A percentile compares a stretch with the other conserved stretches of the same genome.
phyloP scores from a whole-genome alignment of 371 early-diverging fungal genomes.

The Apophysomyces trapeziformis region DNA sequence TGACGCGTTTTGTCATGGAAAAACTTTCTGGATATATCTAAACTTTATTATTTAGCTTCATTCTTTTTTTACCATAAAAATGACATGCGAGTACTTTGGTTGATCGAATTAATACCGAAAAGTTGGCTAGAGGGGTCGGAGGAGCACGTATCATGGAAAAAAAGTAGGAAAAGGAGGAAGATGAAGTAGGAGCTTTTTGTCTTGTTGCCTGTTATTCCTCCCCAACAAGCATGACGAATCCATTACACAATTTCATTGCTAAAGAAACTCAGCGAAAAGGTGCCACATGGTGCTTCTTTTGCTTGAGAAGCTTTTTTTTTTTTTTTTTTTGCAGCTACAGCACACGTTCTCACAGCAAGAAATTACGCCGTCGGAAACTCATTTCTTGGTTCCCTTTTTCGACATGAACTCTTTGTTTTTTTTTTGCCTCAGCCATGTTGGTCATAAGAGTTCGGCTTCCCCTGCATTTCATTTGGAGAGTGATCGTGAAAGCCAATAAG shows the following conservation, averaged over 20 bases:
- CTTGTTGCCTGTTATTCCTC: not conserved
- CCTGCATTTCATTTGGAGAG: constrained; percentile 3
- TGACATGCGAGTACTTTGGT: too few species aligned
- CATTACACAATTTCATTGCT: constrained; percentile 12
- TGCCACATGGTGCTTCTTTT: not conserved
- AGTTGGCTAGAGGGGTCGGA: too few species aligned
- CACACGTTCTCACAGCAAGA: too few species aligned
- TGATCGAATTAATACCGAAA: too few species aligned
- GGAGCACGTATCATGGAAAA: too few species aligned
- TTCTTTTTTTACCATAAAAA: too few species aligned
- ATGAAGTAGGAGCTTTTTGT: not conserved
- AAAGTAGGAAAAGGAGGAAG: too few species aligned
- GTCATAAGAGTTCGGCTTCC: not conserved
- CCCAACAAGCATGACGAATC: not conserved
- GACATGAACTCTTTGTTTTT: not conserved
- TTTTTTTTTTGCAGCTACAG: too few species aligned
- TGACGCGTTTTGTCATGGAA: too few species aligned
- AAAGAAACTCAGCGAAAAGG: not conserved
- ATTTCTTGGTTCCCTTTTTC: not conserved
- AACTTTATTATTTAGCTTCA: too few species aligned
- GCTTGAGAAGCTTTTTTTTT: not conserved
- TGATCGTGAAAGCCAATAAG: too few species aligned
- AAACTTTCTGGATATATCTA: too few species aligned
- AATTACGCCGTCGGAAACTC: not conserved
- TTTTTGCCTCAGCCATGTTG: not conserved